Percentiles rank a stretch among this genome's conserved stretches.
Conservation (phyloP, 257 asterid genomes). For the Solanum chilense region DNA sequence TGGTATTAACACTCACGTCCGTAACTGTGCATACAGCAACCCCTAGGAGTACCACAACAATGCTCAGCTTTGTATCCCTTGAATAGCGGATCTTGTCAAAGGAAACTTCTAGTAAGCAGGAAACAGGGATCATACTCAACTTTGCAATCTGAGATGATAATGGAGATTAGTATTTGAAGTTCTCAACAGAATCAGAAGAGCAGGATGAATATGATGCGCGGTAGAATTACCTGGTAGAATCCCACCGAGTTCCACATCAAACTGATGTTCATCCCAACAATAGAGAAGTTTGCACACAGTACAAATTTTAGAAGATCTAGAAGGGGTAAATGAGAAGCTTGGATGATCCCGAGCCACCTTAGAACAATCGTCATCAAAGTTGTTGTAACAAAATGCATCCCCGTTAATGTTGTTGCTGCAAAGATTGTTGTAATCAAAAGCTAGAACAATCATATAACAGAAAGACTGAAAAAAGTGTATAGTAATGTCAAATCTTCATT, state of each 20-base stretch:
- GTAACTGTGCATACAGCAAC: slow-evolving; percentile 94
- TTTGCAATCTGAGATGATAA: slow-evolving; percentile 72
- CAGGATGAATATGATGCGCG: not conserved
- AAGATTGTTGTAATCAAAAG: slow-evolving; percentile 18
- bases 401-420: slow-evolving; percentile 97
- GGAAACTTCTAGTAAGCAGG: slow-evolving; percentile 82
- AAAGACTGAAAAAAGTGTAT: not conserved
- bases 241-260: slow-evolving; percentile 99
- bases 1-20: slow-evolving; percentile 83
- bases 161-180: slow-evolving; percentile 3
- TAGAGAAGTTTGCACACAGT: slow-evolving; percentile 88
- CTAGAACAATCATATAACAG: not conserved
- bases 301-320: slow-evolving; percentile 82
- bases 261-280: slow-evolving; percentile 98
- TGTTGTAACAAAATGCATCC: slow-evolving; percentile 91
- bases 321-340: slow-evolving; percentile 77
- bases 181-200: not conserved
- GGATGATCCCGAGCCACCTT: slow-evolving; percentile 96
- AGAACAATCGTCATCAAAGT: slow-evolving; percentile 91
- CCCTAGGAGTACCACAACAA: slow-evolving; percentile 72
- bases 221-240: slow-evolving; percentile 76
- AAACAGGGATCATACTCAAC: slow-evolving; percentile 93
- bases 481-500: not conserved
- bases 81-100: slow-evolving; percentile 32
- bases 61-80: slow-evolving; percentile 89